These are phyloP conservation scores for Alternaria conjuncta DNA, from an alignment of 2,329 filamentous ascomycete species.

Conservation along the genomic window DNA sequence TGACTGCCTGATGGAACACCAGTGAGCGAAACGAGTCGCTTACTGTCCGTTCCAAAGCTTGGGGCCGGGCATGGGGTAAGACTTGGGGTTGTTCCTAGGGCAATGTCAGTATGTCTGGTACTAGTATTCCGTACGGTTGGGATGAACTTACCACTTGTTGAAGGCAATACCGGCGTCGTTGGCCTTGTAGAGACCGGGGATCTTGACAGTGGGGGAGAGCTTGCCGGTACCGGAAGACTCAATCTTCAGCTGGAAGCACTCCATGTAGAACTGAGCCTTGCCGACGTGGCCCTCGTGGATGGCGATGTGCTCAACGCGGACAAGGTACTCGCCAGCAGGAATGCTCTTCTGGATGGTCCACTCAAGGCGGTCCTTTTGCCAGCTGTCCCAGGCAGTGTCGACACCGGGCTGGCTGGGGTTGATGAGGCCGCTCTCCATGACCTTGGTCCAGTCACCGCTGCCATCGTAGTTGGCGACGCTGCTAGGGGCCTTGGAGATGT, in stretches of 20 bases:
- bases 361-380: constrained; percentile 51
- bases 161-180: constrained; percentile 58
- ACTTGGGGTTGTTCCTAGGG: constrained; percentile 35
- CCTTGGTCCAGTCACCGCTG: constrained; percentile 55
- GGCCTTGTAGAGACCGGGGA: constrained; percentile 58
- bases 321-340: constrained; percentile 50
- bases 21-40: neutral
- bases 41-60: constrained; percentile 30
- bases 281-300: constrained; percentile 40
- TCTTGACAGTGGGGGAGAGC: constrained; percentile 53
- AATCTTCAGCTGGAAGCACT: constrained; percentile 56
- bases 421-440: constrained; percentile 41
- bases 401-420: constrained; percentile 29
- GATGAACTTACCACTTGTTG: constrained; percentile 45
- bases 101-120: neutral
- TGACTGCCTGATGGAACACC: neutral
- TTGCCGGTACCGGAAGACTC: constrained; percentile 51
- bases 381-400: constrained; percentile 41
- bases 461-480: constrained; percentile 73
- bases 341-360: constrained; percentile 20
- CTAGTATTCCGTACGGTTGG: neutral
- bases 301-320: constrained; percentile 45
- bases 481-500: constrained; percentile 61
- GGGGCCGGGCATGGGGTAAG: constrained; percentile 42
- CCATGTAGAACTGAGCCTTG: constrained; percentile 46